Conservation (phyloP, 345 rosid genomes). For the Citrus maxima region DNA sequence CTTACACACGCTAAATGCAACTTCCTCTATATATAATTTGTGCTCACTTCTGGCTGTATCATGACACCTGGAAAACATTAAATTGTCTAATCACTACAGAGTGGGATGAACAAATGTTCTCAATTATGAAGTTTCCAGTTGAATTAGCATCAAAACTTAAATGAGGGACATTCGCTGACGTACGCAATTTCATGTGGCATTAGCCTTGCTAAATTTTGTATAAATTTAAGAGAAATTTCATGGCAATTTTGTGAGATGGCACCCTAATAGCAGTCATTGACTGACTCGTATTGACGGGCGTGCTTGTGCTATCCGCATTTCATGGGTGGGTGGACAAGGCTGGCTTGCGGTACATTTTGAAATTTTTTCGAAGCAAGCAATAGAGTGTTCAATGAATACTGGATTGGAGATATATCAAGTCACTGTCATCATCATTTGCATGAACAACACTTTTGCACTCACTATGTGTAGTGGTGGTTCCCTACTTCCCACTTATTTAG, state of each 20-base stretch:
- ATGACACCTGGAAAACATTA: background rate
- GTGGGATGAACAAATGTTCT: background rate
- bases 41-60: background rate
- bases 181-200: background rate
- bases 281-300: background rate
- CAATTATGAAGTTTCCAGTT: background rate
- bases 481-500: conserved; percentile 27
- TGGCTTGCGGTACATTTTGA: background rate
- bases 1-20: background rate
- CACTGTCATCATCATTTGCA: conserved; percentile 20
- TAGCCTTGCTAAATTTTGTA: background rate
- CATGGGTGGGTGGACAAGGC: conserved; percentile 13
- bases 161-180: background rate
- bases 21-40: background rate
- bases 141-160: background rate
- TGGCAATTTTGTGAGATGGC: background rate
- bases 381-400: conserved; percentile 6
- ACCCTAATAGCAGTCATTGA: background rate
- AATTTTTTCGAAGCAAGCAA: background rate
- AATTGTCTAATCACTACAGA: background rate
- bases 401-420: background rate
- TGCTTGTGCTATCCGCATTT: conserved; percentile 7
- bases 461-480: conserved; percentile 24
- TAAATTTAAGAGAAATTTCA: background rate
- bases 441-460: conserved; percentile 8